Evolutionary conservation across 2,329 filamentous ascomycete species (phyloP).

Genomic region (Hypoxylon sp.): DNA sequence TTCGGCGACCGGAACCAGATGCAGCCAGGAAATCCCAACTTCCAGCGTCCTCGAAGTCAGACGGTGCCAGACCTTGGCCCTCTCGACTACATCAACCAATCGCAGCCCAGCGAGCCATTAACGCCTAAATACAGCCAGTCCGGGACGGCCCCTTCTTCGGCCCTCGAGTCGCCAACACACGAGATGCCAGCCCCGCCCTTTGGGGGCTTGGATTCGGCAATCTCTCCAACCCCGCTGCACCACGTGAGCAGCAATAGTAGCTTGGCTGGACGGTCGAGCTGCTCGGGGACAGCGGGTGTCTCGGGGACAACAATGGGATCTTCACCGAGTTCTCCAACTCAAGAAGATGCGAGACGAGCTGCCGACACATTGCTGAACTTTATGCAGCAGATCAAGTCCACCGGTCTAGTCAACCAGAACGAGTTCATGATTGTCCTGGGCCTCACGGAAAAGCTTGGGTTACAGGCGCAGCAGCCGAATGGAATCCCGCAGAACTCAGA

Average conservation of each 20-base stretch:
- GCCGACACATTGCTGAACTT: slow-evolving; percentile 84
- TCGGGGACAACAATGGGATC: slow-evolving; percentile 58
- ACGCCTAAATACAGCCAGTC: slow-evolving; percentile 60
- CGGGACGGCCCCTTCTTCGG: slow-evolving; percentile 60
- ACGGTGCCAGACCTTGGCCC: slow-evolving; percentile 79
- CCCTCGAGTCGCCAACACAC: slow-evolving; percentile 60
- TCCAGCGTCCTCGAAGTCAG: slow-evolving; percentile 83
- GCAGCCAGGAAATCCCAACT: slow-evolving; percentile 56
- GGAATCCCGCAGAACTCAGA: slow-evolving; percentile 42
- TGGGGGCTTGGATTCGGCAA: slow-evolving; percentile 54
- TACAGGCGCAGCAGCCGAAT: slow-evolving; percentile 61
- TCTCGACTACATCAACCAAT: slow-evolving; percentile 64
- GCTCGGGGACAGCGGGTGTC: slow-evolving; percentile 45
- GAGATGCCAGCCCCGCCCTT: slow-evolving; percentile 55
- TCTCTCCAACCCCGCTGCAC: slow-evolving; percentile 56
- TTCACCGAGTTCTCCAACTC: slow-evolving; percentile 73
- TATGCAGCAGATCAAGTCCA: slow-evolving; percentile 73
- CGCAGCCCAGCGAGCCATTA: slow-evolving; percentile 53
- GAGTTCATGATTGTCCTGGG: slow-evolving; percentile 82
- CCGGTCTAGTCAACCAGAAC: slow-evolving; percentile 75
- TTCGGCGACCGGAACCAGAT: slow-evolving; percentile 61
- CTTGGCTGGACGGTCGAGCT: slow-evolving; percentile 52
- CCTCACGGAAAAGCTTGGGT: slow-evolving; percentile 83
- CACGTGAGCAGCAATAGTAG: slow-evolving; percentile 62
- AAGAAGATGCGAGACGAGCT: slow-evolving; percentile 85